phyloP scores from a whole-genome alignment of 371 early-diverging fungal species.

The Umbelopsis sp. region DNA sequence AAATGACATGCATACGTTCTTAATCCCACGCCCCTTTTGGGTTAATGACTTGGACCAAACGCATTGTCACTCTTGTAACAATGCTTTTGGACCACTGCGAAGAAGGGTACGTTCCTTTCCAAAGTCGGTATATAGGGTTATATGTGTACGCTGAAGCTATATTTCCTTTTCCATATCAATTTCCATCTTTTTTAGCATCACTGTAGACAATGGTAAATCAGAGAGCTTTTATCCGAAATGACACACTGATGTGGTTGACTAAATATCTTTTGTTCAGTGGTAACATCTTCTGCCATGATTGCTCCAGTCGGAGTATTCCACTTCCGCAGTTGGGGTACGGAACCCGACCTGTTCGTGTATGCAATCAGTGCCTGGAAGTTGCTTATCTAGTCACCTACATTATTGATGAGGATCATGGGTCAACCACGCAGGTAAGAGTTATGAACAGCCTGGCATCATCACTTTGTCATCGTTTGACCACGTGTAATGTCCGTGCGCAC shows the following conservation, averaged over 20 bases:
- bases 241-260: not conserved
- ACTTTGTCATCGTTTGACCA: not conserved
- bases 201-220: slow-evolving; percentile 65
- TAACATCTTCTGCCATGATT: slow-evolving; percentile 66
- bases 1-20: slow-evolving; percentile 43
- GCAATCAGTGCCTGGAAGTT: slow-evolving; percentile 65
- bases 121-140: too few relatives aligned
- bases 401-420: slow-evolving; percentile 63
- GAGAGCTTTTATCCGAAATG: not conserved
- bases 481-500: slow-evolving; percentile 16
- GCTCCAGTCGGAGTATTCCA: slow-evolving; percentile 58
- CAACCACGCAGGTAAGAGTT: slow-evolving; percentile 57
- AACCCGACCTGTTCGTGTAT: slow-evolving; percentile 62
- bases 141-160: not conserved
- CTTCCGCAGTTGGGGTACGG: slow-evolving; percentile 67
- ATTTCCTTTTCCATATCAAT: slow-evolving; percentile 17
- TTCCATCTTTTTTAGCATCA: slow-evolving; percentile 53
- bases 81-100: slow-evolving; percentile 44
- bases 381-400: slow-evolving; percentile 66
- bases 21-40: slow-evolving; percentile 56
- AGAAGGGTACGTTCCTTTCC: slow-evolving; percentile 42
- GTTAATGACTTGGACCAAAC: slow-evolving; percentile 52
- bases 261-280: slow-evolving; percentile 46
- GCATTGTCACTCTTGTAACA: slow-evolving; percentile 42
- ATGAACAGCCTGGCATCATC: not conserved